Evolutionary conservation across 2,329 filamentous ascomycete genomes (phyloP).

Genomic region (Metarhizium guizhouense): DNA sequence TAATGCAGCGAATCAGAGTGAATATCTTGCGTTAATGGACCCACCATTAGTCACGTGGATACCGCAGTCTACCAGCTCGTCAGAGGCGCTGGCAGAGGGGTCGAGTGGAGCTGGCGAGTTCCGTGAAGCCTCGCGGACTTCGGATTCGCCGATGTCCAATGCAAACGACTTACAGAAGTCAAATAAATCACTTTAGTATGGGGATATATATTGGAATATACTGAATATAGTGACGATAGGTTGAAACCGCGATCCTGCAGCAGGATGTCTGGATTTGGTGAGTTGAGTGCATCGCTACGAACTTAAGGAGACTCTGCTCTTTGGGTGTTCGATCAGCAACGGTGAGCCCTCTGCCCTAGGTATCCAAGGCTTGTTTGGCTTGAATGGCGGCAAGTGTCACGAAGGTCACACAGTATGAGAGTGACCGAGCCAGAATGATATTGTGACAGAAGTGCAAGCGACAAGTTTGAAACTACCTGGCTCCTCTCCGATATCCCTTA

Average conservation of each 20-base stretch:
- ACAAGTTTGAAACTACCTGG: background rate
- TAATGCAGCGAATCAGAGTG: constrained; percentile 27
- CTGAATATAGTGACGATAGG: too few species aligned
- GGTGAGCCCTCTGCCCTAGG: background rate
- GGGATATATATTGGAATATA: too few species aligned
- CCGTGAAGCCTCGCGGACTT: too few species aligned
- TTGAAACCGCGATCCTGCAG: too few species aligned
- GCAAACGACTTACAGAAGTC: too few species aligned
- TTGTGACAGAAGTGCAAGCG: background rate
- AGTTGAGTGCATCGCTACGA: too few species aligned
- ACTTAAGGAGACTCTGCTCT: too few species aligned
- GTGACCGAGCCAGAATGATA: background rate
- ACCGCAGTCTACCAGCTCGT: background rate
- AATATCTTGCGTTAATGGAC: background rate
- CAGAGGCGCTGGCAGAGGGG: too few species aligned
- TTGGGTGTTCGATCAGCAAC: background rate
- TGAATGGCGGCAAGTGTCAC: background rate
- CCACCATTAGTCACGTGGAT: background rate
- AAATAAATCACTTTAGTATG: too few species aligned
- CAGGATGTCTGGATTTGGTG: too few species aligned
- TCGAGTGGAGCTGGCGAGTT: too few species aligned
- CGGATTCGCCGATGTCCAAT: too few species aligned
- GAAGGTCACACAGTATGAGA: background rate
- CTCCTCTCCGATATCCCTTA: background rate
- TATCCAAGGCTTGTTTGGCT: background rate